A percentile compares a stretch with the other conserved stretches of the same genome.
These are phyloP conservation scores for Trichoderma brevicompactum DNA, from an alignment of 2,329 filamentous ascomycete species.

Conservation along the genomic window DNA sequence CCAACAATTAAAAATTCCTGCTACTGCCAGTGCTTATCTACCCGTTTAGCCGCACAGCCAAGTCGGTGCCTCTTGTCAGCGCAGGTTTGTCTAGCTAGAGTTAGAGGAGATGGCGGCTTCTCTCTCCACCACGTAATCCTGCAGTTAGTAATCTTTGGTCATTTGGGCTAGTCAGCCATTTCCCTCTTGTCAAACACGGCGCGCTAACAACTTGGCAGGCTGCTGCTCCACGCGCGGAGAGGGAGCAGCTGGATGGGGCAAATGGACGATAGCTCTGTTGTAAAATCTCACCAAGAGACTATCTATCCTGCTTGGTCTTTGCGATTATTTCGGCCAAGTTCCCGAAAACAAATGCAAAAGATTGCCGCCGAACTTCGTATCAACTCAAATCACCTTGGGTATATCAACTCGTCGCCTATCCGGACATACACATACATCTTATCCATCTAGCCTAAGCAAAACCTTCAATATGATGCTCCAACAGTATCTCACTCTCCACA, in stretches of 20 bases:
- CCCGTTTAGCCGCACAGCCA: not conserved
- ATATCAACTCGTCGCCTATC: conserved; percentile 17
- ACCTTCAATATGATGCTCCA: not conserved
- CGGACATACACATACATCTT: conserved; percentile 2
- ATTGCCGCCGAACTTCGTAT: not conserved
- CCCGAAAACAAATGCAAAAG: not conserved
- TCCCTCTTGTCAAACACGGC: not conserved
- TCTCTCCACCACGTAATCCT: conserved; percentile 1
- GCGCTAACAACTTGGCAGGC: not conserved
- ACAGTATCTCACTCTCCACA: not conserved
- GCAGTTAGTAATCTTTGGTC: not conserved
- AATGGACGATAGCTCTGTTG: not conserved
- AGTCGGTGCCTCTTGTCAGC: not conserved
- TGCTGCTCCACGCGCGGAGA: not conserved
- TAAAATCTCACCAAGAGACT: not conserved
- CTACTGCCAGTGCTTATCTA: not conserved
- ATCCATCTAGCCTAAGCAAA: not conserved
- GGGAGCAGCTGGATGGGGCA: not conserved
- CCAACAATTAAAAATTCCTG: too few species aligned
- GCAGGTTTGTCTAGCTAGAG: not conserved
- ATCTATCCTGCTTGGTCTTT: not conserved
- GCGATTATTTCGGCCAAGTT: not conserved
- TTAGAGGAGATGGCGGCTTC: not conserved
- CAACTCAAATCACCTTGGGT: conserved; percentile 13
- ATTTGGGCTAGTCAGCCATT: not conserved